A percentile compares a stretch with the other conserved stretches of the same genome.
These are phyloP conservation scores for Linaria vulgaris DNA, from an alignment of 257 asterid genomes.

Conservation along the genomic window DNA sequence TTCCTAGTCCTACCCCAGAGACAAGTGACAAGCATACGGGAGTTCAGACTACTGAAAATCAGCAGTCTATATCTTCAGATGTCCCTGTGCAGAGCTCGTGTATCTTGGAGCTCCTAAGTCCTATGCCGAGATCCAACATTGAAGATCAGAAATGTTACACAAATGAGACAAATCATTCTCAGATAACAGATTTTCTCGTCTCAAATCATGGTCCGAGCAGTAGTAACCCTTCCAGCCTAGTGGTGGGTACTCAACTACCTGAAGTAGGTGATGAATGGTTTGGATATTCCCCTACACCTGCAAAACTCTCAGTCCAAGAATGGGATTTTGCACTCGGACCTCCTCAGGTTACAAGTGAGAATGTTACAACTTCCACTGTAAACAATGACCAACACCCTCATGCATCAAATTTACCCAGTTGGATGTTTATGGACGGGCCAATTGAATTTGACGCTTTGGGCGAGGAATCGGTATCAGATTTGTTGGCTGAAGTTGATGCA, in stretches of 20 bases:
- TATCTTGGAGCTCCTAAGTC: slow-evolving; percentile 43
- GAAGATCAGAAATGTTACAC: slow-evolving; percentile 32
- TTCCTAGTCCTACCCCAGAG: slow-evolving; percentile 36
- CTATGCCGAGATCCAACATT: slow-evolving; percentile 42
- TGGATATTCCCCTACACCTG: slow-evolving; percentile 56
- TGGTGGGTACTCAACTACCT: slow-evolving; percentile 46
- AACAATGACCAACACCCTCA: slow-evolving; percentile 30
- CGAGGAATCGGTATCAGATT: slow-evolving; percentile 75
- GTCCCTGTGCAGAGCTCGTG: slow-evolving; percentile 24
- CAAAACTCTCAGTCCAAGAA: slow-evolving; percentile 45
- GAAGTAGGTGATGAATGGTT: slow-evolving; percentile 55
- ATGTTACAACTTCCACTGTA: slow-evolving; percentile 31
- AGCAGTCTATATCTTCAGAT: slow-evolving; percentile 29
- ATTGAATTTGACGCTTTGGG: slow-evolving; percentile 71
- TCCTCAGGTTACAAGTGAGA: slow-evolving; percentile 34
- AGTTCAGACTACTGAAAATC: slow-evolving; percentile 29
- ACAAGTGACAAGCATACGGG: slow-evolving; percentile 27
- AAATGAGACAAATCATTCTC: slow-evolving; percentile 43
- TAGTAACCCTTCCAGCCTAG: slow-evolving; percentile 34
- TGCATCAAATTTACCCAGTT: slow-evolving; percentile 29
- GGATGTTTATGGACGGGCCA: slow-evolving; percentile 55
- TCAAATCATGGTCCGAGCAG: slow-evolving; percentile 50
- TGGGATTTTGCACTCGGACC: slow-evolving; percentile 48
- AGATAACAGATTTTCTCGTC: slow-evolving; percentile 33
- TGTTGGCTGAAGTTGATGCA: slow-evolving; percentile 81